phyloP scores from a whole-genome alignment of 495 filamentous ascomycete species.

The Penicillium lividum region DNA sequence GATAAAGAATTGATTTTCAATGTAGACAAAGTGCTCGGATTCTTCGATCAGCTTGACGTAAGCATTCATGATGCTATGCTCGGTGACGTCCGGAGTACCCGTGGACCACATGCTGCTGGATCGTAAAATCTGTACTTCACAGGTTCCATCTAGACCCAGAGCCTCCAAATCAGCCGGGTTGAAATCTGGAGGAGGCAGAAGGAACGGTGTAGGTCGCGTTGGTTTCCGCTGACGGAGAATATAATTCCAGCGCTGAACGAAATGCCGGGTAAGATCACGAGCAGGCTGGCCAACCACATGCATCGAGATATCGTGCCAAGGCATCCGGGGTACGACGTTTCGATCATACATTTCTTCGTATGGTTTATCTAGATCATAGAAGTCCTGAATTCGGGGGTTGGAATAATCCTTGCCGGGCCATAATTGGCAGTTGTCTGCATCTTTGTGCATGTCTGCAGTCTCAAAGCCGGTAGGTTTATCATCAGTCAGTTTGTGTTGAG shows the following conservation, averaged over 20 bases:
- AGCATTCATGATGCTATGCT: constrained; percentile 93
- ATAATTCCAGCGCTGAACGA: constrained; percentile 99
- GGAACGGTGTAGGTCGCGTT: constrained; percentile 87
- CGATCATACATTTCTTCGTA: constrained; percentile 99
- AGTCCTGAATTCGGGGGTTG: constrained; percentile 92
- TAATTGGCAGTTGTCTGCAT: constrained; percentile 91
- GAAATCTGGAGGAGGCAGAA: constrained; percentile 92
- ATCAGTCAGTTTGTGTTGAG: constrained; percentile 85
- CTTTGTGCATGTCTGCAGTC: constrained; percentile 69
- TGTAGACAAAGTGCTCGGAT: constrained; percentile 97
- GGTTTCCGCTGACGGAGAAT: constrained; percentile 92
- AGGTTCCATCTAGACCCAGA: constrained; percentile 86
- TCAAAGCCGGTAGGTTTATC: constrained; percentile 97
- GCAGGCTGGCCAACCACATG: constrained; percentile 97
- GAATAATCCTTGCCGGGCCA: constrained; percentile 99
- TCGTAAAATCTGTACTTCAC: constrained; percentile 92
- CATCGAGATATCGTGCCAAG: constrained; percentile 99
- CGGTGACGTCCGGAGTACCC: constrained; percentile 76
- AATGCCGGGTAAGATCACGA: constrained; percentile 90
- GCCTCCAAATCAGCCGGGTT: constrained; percentile 80
- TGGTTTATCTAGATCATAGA: constrained; percentile 88
- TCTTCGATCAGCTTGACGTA: constrained; percentile 93
- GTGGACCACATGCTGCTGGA: constrained; percentile 91
- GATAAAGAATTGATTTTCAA: constrained; percentile 99
- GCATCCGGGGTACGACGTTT: constrained; percentile 85